Evolutionary conservation across 805 yeast genomes (phyloP), one percentile per base, ranked within the genome.

Genomic region (Candida odintsovae): DNA sequence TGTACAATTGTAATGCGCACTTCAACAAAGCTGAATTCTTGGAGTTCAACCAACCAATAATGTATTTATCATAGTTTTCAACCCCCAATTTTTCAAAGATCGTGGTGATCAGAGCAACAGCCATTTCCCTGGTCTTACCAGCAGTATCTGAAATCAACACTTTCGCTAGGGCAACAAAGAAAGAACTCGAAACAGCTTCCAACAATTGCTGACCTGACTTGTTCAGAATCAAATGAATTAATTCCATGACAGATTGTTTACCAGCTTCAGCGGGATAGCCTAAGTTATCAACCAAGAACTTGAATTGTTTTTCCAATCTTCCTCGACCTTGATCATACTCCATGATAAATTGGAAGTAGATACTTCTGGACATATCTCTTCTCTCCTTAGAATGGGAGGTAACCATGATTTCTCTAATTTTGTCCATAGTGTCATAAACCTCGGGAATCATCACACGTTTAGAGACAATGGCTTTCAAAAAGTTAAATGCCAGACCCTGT

Each of bases 251-350:
- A 0, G 97, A 87, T 53, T 84, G 83, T 44, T 97, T 74, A 44
- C 99, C 99, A 38, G 79, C 74, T 48, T 86, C 86, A 4, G 95
- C 82, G 5, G 95, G 90, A 61, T 94, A 94, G 21, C 81, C 75
- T 52, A 94, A 69, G 62, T 94, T 94, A 46, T 78, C 79, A 9
- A 90, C 86, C 64, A 94, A 71, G 60, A 84, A 82, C 52, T 83
- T 80, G 66, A 92, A 83, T 53, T 88, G 95, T 55, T 83, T 86
- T 52, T 86, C 94, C 41, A 94, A 63, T 52, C 88, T 77, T 4
- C 92, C 90, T 56, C 82, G 76, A 28, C 98, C 90, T 68, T 92
- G 97, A 56, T 96, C 98, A 59, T 87, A 94, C 56, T 90, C 96
- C 85, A 89, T 85, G 59, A 94, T 67, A 56, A 94, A 94, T 56